Evolutionary conservation across 2,329 filamentous ascomycete species (phyloP).

Genomic region (Alternaria incomplexa): DNA sequence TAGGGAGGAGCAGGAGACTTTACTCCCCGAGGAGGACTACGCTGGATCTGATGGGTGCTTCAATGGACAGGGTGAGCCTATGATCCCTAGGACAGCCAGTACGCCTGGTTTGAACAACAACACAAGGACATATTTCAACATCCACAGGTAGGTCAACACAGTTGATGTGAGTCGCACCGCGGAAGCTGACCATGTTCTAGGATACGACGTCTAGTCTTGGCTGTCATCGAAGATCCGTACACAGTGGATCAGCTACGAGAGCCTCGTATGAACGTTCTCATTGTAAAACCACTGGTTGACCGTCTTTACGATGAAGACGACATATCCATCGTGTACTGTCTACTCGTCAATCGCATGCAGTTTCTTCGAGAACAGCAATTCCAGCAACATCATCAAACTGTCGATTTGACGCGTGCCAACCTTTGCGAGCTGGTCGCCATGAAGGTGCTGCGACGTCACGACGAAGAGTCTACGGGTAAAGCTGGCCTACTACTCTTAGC

Average conservation of each 20-base stretch:
- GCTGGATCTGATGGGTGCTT: conserved; percentile 56
- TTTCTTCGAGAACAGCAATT: conserved; percentile 80
- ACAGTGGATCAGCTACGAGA: conserved; percentile 79
- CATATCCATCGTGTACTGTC: conserved; percentile 82
- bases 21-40: conserved; percentile 53
- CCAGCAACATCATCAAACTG: conserved; percentile 78
- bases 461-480: conserved; percentile 75
- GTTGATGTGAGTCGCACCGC: neutral
- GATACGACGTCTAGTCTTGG: conserved; percentile 55
- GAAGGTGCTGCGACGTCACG: conserved; percentile 77
- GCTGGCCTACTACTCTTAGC: conserved; percentile 75
- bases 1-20: conserved; percentile 56
- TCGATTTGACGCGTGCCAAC: conserved; percentile 77
- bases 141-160: conserved; percentile 62
- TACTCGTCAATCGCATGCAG: conserved; percentile 81
- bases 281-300: conserved; percentile 82
- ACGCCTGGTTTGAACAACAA: conserved; percentile 64
- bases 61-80: conserved; percentile 43
- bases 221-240: conserved; percentile 66
- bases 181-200: conserved; percentile 13
- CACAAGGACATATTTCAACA: conserved; percentile 77
- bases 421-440: conserved; percentile 82
- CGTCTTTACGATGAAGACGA: conserved; percentile 80
- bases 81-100: conserved; percentile 48
- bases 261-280: conserved; percentile 79